phyloP scores from a whole-genome alignment of 2,329 filamentous ascomycete species.

The Immersiporthe knoxdaviesiana region DNA sequence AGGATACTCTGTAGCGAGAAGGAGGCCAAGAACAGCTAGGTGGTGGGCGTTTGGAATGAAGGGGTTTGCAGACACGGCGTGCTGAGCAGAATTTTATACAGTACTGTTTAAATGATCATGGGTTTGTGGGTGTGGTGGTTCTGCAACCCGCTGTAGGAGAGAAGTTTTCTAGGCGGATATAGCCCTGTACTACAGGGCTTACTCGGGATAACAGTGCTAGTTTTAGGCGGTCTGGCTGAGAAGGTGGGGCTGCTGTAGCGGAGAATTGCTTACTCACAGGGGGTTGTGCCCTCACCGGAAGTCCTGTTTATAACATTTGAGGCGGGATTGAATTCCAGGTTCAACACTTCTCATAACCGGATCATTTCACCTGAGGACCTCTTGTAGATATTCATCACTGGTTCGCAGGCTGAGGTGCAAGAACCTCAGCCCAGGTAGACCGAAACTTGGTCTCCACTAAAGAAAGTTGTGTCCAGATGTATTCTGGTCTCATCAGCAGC shows the following conservation, averaged over 20 bases:
- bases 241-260: background rate
- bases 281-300: background rate
- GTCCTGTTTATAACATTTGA: background rate
- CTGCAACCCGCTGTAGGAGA: background rate
- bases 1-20: no score
- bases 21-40: no score
- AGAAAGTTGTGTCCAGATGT: constrained; percentile 16
- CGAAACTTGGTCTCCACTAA: background rate
- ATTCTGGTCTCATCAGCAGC: constrained; percentile 11
- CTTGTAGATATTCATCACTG: background rate
- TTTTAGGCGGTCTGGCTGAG: background rate
- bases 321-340: background rate
- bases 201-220: background rate
- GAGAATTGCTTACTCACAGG: background rate
- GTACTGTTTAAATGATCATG: background rate
- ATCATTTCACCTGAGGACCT: background rate
- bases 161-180: background rate
- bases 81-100: no score
- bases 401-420: background rate
- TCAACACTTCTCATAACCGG: background rate
- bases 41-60: no score
- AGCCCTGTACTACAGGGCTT: background rate
- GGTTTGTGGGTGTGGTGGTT: background rate
- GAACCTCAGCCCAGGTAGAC: background rate
- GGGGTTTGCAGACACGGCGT: no score